These are phyloP conservation scores for Ascochyta fabae DNA, from an alignment of 2,329 filamentous ascomycete genomes.

Conservation along the genomic window DNA sequence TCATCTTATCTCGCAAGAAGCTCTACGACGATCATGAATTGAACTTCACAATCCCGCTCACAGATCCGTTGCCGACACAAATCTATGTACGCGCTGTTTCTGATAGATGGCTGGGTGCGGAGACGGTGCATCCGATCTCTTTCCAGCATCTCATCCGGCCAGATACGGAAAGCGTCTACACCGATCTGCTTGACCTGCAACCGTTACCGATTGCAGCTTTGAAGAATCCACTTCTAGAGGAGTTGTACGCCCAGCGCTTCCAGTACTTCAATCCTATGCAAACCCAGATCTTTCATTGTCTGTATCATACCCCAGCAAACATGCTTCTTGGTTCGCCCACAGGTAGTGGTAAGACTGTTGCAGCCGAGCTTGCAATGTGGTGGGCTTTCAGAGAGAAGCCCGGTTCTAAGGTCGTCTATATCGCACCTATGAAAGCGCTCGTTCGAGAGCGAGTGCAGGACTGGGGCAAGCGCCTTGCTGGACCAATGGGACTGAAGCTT, in stretches of 20 bases:
- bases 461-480: constrained; percentile 83
- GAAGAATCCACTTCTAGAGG: constrained; percentile 85
- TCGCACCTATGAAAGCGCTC: constrained; percentile 98
- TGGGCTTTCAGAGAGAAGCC: constrained; percentile 96
- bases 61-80: constrained; percentile 90
- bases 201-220: constrained; percentile 85
- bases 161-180: constrained; percentile 97
- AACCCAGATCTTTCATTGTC: constrained; percentile 95
- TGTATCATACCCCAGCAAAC: constrained; percentile 91
- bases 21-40: constrained; percentile 96
- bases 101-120: constrained; percentile 94
- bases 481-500: constrained; percentile 83
- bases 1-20: constrained; percentile 89
- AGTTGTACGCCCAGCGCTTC: constrained; percentile 87
- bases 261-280: constrained; percentile 99
- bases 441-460: constrained; percentile 96
- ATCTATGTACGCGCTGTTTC: constrained; percentile 96
- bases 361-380: constrained; percentile 98
- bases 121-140: constrained; percentile 92
- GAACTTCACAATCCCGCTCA: constrained; percentile 94
- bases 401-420: constrained; percentile 97
- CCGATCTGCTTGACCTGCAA: constrained; percentile 88
- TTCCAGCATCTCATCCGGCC: constrained; percentile 98
- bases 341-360: constrained; percentile 96
- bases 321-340: constrained; percentile 95